Base-by-base conservation (phyloP, 495 filamentous ascomycete species). In the Copromyces sp. region DNA sequence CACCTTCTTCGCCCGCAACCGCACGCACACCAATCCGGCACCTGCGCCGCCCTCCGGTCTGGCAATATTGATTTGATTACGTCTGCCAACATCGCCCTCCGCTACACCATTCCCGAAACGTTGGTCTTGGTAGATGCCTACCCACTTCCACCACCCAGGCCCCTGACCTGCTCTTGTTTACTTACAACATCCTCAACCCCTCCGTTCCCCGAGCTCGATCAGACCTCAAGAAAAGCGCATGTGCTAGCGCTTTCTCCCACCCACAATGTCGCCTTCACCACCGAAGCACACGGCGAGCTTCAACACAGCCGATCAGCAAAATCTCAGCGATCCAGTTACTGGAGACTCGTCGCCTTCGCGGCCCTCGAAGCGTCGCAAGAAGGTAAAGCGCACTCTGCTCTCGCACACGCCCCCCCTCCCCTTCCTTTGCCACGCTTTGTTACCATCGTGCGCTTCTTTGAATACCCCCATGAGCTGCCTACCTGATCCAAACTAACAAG, bases 341-440 rank as follows among this genome's bases (percentile, higher is more conserved):
- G 83, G 85, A 29, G 80, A 82, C 68, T 92, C 90, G 41, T 93
- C 91, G 37, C 91, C 91, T 39, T 90, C 87, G 78, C 89, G 90
- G 70, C 91, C 91, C 7, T 86, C 89, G 5, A 90, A 89, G 80
- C 92, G 91, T 80, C 89, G 91, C 83, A 91, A 89, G 83, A 92
- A 91, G 89, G 91, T 91, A 82, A 81, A 72, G 42, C 53, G 39
- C 74, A 35, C 70, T 45, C 37, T 71, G 38, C 61, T 71, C 68
- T 68, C 32, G 74, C 77, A 75, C 39, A 77, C 24, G 24, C 24
- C 24, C 24, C 78, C 78, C 78, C 37, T 74, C 78, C 24, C 24
- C 24, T 3, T 72, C 29, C 37, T 72, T 77, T 73, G 78, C 70
- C 44, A 74, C 40, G 16, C 69, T 42, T 72, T 68, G 39, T 40